These are phyloP conservation scores for Nicotiana rustica DNA, from an alignment of 305 asterid species.

Conservation along the genomic window DNA sequence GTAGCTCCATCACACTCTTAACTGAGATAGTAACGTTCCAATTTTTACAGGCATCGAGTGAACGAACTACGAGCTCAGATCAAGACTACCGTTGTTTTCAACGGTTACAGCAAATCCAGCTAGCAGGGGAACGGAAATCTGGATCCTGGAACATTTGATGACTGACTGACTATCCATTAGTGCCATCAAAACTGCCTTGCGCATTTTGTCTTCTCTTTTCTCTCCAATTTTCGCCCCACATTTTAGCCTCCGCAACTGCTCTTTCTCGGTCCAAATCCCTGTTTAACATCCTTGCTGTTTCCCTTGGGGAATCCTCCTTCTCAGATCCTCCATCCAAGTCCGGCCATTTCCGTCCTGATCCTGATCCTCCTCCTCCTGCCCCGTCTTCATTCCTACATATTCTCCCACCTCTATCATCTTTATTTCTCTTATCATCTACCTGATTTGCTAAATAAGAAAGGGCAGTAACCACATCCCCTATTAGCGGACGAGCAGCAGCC, in stretches of 20 bases:
- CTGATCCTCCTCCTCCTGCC: conserved; percentile 60
- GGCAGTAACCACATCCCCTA: conserved; percentile 95
- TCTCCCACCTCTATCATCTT: conserved; percentile 63
- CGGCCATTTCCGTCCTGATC: conserved; percentile 71
- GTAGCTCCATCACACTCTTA: conserved; percentile 25
- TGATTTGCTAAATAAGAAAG: conserved; percentile 92
- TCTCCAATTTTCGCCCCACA: conserved; percentile 95
- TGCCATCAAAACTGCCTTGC: conserved; percentile 70
- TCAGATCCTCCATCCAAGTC: conserved; percentile 82
- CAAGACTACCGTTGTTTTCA: conserved; percentile 14
- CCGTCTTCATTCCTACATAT: conserved; percentile 67
- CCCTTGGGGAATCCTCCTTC: conserved; percentile 81
- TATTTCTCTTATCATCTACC: conserved; percentile 57
- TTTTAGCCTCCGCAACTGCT: conserved; percentile 97
- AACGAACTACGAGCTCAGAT: background rate
- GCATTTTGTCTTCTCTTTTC: conserved; percentile 53
- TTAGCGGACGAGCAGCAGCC: conserved; percentile 96
- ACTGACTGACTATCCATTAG: conserved; percentile 46
- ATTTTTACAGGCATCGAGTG: conserved; percentile 38
- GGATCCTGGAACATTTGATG: conserved; percentile 19
- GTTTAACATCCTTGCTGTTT: conserved; percentile 67
- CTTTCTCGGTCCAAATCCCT: conserved; percentile 85
- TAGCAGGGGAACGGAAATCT: background rate
- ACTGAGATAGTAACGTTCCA: background rate
- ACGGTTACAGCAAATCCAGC: background rate